Evolutionary conservation across 345 rosid genomes (phyloP).

Genomic region (Mercurialis annua): DNA sequence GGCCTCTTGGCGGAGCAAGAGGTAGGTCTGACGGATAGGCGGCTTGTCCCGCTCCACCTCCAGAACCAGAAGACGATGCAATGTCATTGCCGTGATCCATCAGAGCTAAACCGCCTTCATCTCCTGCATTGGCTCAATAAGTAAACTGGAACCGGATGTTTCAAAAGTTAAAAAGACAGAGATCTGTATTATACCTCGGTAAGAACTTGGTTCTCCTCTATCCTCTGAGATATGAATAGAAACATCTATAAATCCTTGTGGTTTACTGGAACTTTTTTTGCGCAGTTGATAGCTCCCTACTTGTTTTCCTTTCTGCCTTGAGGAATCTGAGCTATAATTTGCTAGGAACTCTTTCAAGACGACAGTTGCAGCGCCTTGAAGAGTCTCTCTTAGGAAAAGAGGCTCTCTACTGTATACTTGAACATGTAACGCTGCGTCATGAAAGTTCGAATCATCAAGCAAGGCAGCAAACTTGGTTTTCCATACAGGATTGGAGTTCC

Average conservation of each 20-base stretch:
- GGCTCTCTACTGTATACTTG: slow-evolving; percentile 87
- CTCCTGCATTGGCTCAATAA: background rate
- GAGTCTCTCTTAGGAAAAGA: slow-evolving; percentile 72
- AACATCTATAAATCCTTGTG: slow-evolving; percentile 76
- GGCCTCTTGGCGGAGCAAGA: slow-evolving; percentile 19
- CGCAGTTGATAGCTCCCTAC: slow-evolving; percentile 80
- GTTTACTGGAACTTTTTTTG: slow-evolving; percentile 54
- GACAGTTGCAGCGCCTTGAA: slow-evolving; percentile 68
- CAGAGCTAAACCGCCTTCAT: slow-evolving; percentile 43
- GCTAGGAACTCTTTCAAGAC: slow-evolving; percentile 63
- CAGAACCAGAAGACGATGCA: slow-evolving; percentile 20
- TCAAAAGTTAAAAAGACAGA: background rate
- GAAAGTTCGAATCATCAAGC: slow-evolving; percentile 46
- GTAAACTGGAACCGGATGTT: background rate
- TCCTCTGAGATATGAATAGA: slow-evolving; percentile 59
- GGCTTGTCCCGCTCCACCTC: slow-evolving; percentile 24
- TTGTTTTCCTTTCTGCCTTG: slow-evolving; percentile 42
- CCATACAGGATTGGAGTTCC: slow-evolving; percentile 72
- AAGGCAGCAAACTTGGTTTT: slow-evolving; percentile 65
- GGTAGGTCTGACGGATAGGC: slow-evolving; percentile 21
- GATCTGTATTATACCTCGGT: slow-evolving; percentile 31
- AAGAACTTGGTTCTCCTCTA: slow-evolving; percentile 36
- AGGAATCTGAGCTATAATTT: slow-evolving; percentile 39
- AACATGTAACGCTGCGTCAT: slow-evolving; percentile 49
- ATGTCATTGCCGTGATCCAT: slow-evolving; percentile 31